Percentiles rank a stretch among this genome's conserved stretches.
These are phyloP conservation scores for Skeletonema marinoi DNA, from an alignment of 108 stramenopile genomes.

Conservation along the genomic window DNA sequence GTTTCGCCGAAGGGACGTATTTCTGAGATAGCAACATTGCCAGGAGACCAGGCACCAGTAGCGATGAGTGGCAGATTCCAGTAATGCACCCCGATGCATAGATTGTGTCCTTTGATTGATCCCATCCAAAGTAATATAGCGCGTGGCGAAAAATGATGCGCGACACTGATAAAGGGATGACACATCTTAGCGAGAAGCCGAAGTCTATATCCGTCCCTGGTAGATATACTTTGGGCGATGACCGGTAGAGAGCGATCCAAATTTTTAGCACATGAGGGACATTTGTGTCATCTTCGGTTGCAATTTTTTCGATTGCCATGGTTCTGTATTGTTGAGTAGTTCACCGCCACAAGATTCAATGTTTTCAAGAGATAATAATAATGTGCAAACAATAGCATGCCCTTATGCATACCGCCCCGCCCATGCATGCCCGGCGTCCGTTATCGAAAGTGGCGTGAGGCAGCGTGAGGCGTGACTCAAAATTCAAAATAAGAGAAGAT, in stretches of 20 bases:
- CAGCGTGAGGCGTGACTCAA: no score
- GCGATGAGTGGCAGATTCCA: conserved; percentile 24
- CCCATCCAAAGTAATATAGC: conserved; percentile 26
- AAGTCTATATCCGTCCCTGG: conserved; percentile 32
- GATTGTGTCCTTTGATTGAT: conserved; percentile 5
- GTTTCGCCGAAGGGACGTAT: conserved; percentile 23
- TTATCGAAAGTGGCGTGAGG: no score
- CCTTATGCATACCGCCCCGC: no score
- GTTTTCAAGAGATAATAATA: no score
- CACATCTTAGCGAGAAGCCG: conserved; percentile 27
- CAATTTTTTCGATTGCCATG: no score
- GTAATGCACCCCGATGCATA: conserved; percentile 25
- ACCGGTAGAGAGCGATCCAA: conserved; percentile 39
- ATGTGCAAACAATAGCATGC: no score
- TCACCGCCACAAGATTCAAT: no score
- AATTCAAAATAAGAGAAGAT: no score
- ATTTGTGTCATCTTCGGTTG: not conserved
- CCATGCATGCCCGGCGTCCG: no score
- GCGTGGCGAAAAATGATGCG: conserved; percentile 11
- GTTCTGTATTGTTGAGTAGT: no score
- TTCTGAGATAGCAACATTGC: conserved; percentile 26
- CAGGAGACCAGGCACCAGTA: conserved; percentile 25
- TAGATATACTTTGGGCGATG: conserved; percentile 30
- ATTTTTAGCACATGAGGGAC: conserved; percentile 11
- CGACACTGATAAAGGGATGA: conserved; percentile 18